These are phyloP conservation scores for Heliamphora pulchella DNA, from an alignment of 179 eudicot genomes.

Conservation along the genomic window DNA sequence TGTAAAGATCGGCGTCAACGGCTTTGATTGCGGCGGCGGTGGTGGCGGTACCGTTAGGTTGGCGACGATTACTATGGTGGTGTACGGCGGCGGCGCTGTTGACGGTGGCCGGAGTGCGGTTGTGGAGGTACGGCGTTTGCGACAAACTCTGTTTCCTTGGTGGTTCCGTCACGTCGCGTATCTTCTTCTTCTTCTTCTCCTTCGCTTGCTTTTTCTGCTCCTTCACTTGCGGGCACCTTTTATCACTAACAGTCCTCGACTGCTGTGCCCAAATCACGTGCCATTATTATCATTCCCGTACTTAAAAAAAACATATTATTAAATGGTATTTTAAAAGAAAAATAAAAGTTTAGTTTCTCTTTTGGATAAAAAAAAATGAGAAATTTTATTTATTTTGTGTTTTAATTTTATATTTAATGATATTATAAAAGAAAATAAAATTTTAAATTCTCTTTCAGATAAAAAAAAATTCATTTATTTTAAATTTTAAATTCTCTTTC, in stretches of 20 bases:
- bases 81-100: background rate
- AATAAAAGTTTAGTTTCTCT: too few species aligned
- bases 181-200: conserved; percentile 8
- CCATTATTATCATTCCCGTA: too few species aligned
- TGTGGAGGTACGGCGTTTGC: background rate
- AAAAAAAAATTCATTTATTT: too few species aligned
- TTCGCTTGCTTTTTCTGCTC: conserved; percentile 25
- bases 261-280: background rate
- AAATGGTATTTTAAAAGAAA: background rate
- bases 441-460: too few species aligned
- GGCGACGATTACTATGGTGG: background rate
- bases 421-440: too few species aligned
- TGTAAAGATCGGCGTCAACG: conserved; percentile 77
- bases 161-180: conserved; percentile 23
- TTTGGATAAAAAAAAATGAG: background rate
- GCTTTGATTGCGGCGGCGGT: conserved; percentile 33
- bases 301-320: background rate
- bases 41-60: conserved; percentile 16
- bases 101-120: background rate
- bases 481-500: too few species aligned
- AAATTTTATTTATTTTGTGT: too few species aligned
- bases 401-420: too few species aligned
- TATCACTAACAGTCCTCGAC: background rate
- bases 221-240: conserved; percentile 13
- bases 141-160: conserved; percentile 22